phyloP scores from a whole-genome alignment of 371 early-diverging fungal genomes.

The Mortierella sp. region DNA sequence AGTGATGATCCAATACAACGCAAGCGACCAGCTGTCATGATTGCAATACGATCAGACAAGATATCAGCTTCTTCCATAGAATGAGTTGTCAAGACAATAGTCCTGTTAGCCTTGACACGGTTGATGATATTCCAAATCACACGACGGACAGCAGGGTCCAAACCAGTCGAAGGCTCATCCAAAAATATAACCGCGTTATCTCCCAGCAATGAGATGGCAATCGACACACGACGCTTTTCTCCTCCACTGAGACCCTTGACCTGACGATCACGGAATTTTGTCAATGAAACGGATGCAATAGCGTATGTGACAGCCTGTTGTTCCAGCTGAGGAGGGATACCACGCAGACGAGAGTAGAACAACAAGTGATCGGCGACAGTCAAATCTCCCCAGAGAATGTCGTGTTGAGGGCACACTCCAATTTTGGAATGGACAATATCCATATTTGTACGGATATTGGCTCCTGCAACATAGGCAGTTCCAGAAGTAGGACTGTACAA shows the following conservation, averaged over 20 bases:
- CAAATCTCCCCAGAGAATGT: slow-evolving; percentile 83
- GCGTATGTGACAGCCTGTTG: slow-evolving; percentile 59
- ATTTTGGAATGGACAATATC: slow-evolving; percentile 68
- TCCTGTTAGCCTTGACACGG: slow-evolving; percentile 65
- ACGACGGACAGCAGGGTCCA: slow-evolving; percentile 78
- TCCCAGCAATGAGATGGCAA: slow-evolving; percentile 64
- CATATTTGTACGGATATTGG: slow-evolving; percentile 66
- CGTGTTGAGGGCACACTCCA: slow-evolving; percentile 84
- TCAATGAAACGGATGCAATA: slow-evolving; percentile 65
- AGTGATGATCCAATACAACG: slow-evolving; percentile 70
- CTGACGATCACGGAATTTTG: slow-evolving; percentile 61
- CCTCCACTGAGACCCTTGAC: slow-evolving; percentile 69
- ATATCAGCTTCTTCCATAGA: slow-evolving; percentile 86
- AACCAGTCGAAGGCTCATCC: slow-evolving; percentile 71
- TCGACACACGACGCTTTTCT: slow-evolving; percentile 67
- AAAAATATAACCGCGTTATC: slow-evolving; percentile 64
- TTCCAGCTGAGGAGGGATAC: slow-evolving; percentile 65
- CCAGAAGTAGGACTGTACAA: slow-evolving; percentile 72
- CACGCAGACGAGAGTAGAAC: slow-evolving; percentile 79
- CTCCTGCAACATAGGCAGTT: slow-evolving; percentile 70
- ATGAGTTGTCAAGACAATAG: slow-evolving; percentile 75
- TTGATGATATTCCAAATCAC: slow-evolving; percentile 78
- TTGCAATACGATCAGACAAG: slow-evolving; percentile 68
- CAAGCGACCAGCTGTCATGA: slow-evolving; percentile 77
- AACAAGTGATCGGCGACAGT: slow-evolving; percentile 78